Conservation (phyloP, 352 stramenopile species). For the Phytophthora crassamura region DNA sequence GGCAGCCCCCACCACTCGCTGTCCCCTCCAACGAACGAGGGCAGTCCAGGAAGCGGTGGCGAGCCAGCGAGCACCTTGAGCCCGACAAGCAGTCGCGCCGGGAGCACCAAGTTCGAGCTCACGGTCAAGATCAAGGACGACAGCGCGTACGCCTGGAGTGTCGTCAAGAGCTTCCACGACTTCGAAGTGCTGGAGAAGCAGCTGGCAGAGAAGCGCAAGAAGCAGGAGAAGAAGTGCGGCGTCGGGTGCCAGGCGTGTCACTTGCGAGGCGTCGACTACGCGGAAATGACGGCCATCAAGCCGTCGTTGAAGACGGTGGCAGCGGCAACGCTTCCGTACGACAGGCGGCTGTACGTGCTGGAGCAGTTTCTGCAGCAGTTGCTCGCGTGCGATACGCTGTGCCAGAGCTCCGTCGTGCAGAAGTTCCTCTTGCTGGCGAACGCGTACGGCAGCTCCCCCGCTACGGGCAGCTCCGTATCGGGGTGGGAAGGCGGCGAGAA, state of each 20-base stretch:
- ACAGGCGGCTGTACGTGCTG: conserved; percentile 67
- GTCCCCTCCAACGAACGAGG: conserved; percentile 19
- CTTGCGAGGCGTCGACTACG: conserved; percentile 80
- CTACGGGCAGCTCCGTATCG: conserved; percentile 13
- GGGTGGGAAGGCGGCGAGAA: conserved; percentile 30
- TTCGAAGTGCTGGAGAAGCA: conserved; percentile 77
- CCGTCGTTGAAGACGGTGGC: conserved; percentile 58
- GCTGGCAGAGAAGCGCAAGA: conserved; percentile 66
- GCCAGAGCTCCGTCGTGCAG: conserved; percentile 75
- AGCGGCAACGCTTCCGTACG: conserved; percentile 52
- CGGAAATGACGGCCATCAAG: conserved; percentile 55
- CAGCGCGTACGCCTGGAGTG: conserved; percentile 64
- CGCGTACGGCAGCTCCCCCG: conserved; percentile 21
- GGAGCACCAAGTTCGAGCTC: conserved; percentile 57
- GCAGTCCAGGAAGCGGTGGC: conserved; percentile 5
- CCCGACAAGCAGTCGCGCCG: conserved; percentile 19
- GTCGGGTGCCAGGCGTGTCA: conserved; percentile 48
- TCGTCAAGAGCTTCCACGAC: conserved; percentile 74
- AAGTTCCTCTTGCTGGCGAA: conserved; percentile 73
- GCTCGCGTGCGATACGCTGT: conserved; percentile 70
- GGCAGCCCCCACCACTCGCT: conserved; percentile 4
- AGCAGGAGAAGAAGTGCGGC: conserved; percentile 77
- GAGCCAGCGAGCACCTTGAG: conserved; percentile 12
- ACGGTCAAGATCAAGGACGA: conserved; percentile 69
- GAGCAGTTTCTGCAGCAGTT: conserved; percentile 81